Conservation (phyloP, 2,329 filamentous ascomycete species). For the Phaeosphaeriaceae sp. region DNA sequence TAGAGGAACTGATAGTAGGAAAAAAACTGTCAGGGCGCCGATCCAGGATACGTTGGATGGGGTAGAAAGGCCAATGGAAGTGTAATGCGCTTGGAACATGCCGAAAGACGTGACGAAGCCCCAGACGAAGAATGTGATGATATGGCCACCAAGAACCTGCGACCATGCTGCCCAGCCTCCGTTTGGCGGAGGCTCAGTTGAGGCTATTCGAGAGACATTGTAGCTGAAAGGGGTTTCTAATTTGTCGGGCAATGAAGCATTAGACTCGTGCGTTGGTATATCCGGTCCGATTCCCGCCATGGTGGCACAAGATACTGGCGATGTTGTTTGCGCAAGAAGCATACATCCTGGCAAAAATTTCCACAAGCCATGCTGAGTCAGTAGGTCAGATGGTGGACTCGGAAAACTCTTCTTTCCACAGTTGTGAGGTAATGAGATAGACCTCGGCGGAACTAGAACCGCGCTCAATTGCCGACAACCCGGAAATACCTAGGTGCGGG, state of each 20-base stretch:
- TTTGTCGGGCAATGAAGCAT: not conserved
- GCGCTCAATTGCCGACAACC: no score
- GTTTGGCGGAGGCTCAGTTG: slow-evolving; percentile 37
- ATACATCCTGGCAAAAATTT: no score
- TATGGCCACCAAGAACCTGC: slow-evolving; percentile 48
- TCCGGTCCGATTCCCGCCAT: no score
- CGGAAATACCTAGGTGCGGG: no score
- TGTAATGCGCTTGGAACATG: slow-evolving; percentile 42
- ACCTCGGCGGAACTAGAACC: no score
- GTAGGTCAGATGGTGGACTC: no score
- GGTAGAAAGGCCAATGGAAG: slow-evolving; percentile 12
- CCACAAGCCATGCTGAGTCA: no score
- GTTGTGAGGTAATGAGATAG: no score
- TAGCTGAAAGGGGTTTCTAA: slow-evolving; percentile 1
- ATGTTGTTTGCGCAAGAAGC: no score
- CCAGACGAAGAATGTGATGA: slow-evolving; percentile 52
- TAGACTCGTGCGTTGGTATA: no score
- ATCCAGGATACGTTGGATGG: slow-evolving; percentile 43
- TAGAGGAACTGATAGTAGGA: slow-evolving; percentile 36
- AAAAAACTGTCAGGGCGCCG: slow-evolving; percentile 40
- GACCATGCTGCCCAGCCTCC: slow-evolving; percentile 56
- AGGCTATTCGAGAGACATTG: slow-evolving; percentile 9
- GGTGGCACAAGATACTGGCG: no score
- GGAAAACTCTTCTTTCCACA: no score
- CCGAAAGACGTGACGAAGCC: slow-evolving; percentile 40